A percentile compares a stretch with the other conserved stretches of the same genome.
Conservation (phyloP, 805 yeast genomes). For the Aciculoconidium aculeatum region DNA sequence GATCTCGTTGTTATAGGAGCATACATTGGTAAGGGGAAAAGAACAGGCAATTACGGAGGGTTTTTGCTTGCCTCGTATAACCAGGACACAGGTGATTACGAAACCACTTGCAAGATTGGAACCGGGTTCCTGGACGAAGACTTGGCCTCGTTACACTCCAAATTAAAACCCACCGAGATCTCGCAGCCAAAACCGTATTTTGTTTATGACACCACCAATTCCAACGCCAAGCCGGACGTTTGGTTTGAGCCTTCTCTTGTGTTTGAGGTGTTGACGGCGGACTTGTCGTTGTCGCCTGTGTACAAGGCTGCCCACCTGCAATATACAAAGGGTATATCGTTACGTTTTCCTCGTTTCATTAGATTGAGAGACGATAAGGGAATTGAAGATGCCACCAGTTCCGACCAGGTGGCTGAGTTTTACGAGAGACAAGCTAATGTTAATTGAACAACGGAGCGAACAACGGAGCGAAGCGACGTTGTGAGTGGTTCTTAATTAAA, state of each 20-base stretch:
- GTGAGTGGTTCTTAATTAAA: background rate
- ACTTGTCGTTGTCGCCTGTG: conserved; percentile 79
- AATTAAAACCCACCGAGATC: conserved; percentile 63
- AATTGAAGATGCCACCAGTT: conserved; percentile 79
- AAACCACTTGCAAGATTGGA: conserved; percentile 94
- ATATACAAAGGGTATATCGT: conserved; percentile 76
- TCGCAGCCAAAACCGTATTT: conserved; percentile 60
- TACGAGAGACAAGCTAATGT: conserved; percentile 63
- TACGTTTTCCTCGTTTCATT: conserved; percentile 84
- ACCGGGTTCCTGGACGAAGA: conserved; percentile 93
- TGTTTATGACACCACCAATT: conserved; percentile 52
- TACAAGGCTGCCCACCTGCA: conserved; percentile 77
- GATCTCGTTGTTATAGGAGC: conserved; percentile 95
- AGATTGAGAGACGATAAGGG: conserved; percentile 81
- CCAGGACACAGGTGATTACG: conserved; percentile 85
- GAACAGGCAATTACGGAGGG: conserved; percentile 95
- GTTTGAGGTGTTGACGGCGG: conserved; percentile 90
- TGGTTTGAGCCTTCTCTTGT: conserved; percentile 87
- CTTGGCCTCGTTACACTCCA: conserved; percentile 52
- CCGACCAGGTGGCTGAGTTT: conserved; percentile 79
- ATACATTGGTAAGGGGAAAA: conserved; percentile 86
- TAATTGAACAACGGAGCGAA: conserved; percentile 12
- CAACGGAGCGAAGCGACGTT: no score
- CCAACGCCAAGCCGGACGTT: conserved; percentile 78
- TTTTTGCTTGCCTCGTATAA: conserved; percentile 87